A percentile compares a stretch with the other conserved stretches of the same genome.
Conservation (phyloP, 176 grass and related monocot species). For the Tillandsia fasciculata region DNA sequence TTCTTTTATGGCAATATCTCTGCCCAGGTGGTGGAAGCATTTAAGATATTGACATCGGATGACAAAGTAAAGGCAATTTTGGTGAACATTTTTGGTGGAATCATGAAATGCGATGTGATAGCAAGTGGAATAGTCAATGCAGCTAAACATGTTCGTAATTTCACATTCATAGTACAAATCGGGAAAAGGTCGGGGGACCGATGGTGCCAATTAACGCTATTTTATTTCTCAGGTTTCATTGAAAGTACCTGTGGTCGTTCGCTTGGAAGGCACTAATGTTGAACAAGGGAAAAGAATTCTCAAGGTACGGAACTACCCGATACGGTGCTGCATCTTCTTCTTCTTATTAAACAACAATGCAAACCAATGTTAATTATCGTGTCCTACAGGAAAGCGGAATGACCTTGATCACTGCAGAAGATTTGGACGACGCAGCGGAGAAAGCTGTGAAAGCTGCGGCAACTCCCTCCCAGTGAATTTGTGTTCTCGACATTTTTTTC, state of each 20-base stretch:
- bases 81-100: slow-evolving; percentile 99
- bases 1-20: slow-evolving; percentile 3
- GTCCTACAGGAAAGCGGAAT: slow-evolving; percentile 76
- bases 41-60: slow-evolving; percentile 97
- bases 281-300: slow-evolving; percentile 99
- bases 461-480: background rate
- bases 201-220: background rate
- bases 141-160: slow-evolving; percentile 64
- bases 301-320: slow-evolving; percentile 39
- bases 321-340: background rate
- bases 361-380: slow-evolving; percentile 14
- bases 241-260: slow-evolving; percentile 96
- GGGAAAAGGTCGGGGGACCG: too few relatives aligned
- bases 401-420: slow-evolving; percentile 91
- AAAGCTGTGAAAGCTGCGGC: slow-evolving; percentile 62
- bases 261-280: slow-evolving; percentile 96
- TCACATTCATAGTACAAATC: too few relatives aligned
- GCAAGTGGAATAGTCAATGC: slow-evolving; percentile 98
- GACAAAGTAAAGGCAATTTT: slow-evolving; percentile 99
- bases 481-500: background rate
- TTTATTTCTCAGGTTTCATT: slow-evolving; percentile 56
- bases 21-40: slow-evolving; percentile 94
- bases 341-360: background rate
- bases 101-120: slow-evolving; percentile 98
- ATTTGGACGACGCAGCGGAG: slow-evolving; percentile 94